These are phyloP conservation scores for Candida ulmi DNA, from an alignment of 805 yeast species.

Conservation along the genomic window DNA sequence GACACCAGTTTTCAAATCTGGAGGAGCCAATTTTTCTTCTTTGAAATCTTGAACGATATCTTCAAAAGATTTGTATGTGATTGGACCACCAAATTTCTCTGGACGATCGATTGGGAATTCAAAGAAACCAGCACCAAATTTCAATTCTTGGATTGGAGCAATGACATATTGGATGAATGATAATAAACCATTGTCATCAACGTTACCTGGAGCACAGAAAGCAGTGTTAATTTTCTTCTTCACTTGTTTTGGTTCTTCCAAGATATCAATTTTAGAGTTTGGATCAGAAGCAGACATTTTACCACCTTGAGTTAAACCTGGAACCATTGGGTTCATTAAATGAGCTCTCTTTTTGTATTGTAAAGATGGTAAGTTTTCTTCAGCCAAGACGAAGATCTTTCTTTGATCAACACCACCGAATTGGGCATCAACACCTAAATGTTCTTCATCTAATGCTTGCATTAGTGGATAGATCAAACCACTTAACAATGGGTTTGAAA, in stretches of 20 bases:
- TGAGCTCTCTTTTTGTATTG: slow-evolving; percentile 98
- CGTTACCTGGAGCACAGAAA: slow-evolving; percentile 90
- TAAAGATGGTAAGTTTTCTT: slow-evolving; percentile 78
- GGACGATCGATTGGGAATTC: slow-evolving; percentile 81
- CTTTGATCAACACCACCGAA: slow-evolving; percentile 99
- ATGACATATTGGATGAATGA: slow-evolving; percentile 82
- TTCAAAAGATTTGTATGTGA: slow-evolving; percentile 62
- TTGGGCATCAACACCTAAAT: slow-evolving; percentile 84
- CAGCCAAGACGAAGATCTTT: slow-evolving; percentile 94
- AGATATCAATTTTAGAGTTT: slow-evolving; percentile 88
- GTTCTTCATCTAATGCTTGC: slow-evolving; percentile 97
- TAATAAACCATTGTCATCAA: slow-evolving; percentile 85
- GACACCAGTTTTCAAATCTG: slow-evolving; percentile 90
- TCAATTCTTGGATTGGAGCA: slow-evolving; percentile 79
- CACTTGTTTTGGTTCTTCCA: slow-evolving; percentile 84
- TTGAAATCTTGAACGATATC: slow-evolving; percentile 68
- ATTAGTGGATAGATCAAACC: slow-evolving; percentile 96
- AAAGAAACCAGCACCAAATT: slow-evolving; percentile 52
- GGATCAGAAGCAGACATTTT: slow-evolving; percentile 99
- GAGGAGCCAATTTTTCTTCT: slow-evolving; percentile 76
- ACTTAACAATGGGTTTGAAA: slow-evolving; percentile 83
- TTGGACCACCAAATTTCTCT: slow-evolving; percentile 94
- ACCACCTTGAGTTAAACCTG: slow-evolving; percentile 95
- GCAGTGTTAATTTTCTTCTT: slow-evolving; percentile 90
- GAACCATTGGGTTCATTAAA: slow-evolving; percentile 98